These are phyloP conservation scores for Ormosia emarginata DNA, from an alignment of 306 rosid genomes.

Conservation along the genomic window DNA sequence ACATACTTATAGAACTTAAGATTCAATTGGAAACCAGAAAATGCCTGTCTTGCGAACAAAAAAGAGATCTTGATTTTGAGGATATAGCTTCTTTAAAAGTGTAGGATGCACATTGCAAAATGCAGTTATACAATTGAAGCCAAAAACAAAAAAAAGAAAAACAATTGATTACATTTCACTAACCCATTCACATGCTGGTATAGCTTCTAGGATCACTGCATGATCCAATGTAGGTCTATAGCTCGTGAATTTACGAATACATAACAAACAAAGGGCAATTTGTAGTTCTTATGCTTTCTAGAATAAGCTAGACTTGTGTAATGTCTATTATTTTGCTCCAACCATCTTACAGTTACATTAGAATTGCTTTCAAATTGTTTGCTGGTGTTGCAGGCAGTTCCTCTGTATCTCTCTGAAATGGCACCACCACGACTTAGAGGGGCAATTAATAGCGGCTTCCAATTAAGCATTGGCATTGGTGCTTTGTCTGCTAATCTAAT, in stretches of 20 bases:
- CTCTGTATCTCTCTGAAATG: constrained; percentile 80
- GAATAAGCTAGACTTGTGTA: neutral
- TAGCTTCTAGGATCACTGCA: neutral
- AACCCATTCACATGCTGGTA: neutral
- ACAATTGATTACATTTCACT: neutral
- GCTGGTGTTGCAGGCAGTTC: constrained; percentile 54
- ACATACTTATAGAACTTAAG: neutral
- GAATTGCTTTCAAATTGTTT: neutral
- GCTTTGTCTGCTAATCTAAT: constrained; percentile 58
- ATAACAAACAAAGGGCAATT: neutral
- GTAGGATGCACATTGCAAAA: neutral
- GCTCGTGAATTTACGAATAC: neutral
- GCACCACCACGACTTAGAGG: constrained; percentile 70
- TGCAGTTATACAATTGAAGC: neutral
- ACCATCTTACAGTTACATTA: neutral
- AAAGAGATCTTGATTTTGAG: neutral
- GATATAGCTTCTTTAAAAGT: neutral
- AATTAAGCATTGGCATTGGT: constrained; percentile 67
- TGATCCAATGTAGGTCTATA: neutral
- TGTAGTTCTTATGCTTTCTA: neutral
- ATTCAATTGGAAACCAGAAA: neutral
- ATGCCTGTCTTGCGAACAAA: neutral
- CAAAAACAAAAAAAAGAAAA: neutral
- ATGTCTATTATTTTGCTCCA: neutral
- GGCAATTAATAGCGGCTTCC: constrained; percentile 78